phyloP scores from a whole-genome alignment of 2,329 filamentous ascomycete genomes.

The Fusarium sulawesiense region DNA sequence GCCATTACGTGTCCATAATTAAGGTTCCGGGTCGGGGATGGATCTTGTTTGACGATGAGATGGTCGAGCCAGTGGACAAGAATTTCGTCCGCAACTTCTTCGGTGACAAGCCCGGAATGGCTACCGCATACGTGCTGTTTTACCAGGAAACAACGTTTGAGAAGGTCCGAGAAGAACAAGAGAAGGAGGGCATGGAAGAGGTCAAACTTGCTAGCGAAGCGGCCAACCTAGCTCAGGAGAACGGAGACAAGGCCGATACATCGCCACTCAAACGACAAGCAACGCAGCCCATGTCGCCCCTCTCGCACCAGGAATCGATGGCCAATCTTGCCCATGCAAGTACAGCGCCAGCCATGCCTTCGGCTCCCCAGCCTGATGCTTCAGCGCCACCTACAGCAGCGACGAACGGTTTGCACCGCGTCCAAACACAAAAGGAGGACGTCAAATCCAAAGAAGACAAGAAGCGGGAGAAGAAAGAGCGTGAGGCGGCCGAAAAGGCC shows the following conservation, averaged over 20 bases:
- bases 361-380: conserved; percentile 30
- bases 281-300: conserved; percentile 60
- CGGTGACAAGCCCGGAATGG: conserved; percentile 88
- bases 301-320: conserved; percentile 64
- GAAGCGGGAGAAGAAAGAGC: conserved; percentile 76
- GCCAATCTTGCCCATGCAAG: conserved; percentile 72
- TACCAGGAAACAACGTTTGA: conserved; percentile 90
- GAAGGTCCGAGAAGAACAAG: conserved; percentile 79
- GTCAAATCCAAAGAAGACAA: conserved; percentile 69
- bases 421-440: conserved; percentile 44
- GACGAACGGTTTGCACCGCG: conserved; percentile 36
- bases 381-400: conserved; percentile 28
- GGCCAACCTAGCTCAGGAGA: conserved; percentile 65
- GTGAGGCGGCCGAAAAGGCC: conserved; percentile 66
- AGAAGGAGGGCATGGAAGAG: conserved; percentile 78
- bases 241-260: conserved; percentile 58
- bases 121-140: conserved; percentile 96
- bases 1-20: conserved; percentile 97
- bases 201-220: conserved; percentile 66
- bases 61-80: conserved; percentile 98
- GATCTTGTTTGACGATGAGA: conserved; percentile 97
- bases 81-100: conserved; percentile 97
- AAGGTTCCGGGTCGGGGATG: conserved; percentile 97
- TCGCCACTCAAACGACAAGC: conserved; percentile 61
- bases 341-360: conserved; percentile 65